Conservation (phyloP, 768 basidiomycete species). For the Boletus rubropictus region DNA sequence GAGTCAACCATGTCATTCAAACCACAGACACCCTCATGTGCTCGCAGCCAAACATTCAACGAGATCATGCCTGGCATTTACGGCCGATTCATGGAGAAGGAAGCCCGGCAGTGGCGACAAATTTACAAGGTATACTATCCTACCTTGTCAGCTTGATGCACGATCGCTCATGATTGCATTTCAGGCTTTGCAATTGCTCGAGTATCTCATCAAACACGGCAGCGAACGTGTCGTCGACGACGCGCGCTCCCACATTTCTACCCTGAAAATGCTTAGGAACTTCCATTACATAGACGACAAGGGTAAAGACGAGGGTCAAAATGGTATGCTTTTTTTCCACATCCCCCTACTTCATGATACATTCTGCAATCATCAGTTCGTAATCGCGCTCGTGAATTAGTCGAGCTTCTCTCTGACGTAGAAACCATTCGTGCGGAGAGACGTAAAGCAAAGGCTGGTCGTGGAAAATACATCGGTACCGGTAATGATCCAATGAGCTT, state of each 20-base stretch:
- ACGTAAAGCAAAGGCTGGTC: conserved; percentile 87
- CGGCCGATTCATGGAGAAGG: conserved; percentile 94
- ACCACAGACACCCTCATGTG: conserved; percentile 6
- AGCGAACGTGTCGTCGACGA: conserved; percentile 98
- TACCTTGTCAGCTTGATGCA: neutral
- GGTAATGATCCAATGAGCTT: conserved; percentile 80
- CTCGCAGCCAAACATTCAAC: conserved; percentile 87
- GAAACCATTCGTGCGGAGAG: conserved; percentile 86
- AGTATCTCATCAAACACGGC: conserved; percentile 95
- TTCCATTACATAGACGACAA: conserved; percentile 99
- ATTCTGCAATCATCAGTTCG: conserved; percentile 56
- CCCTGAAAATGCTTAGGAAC: conserved; percentile 94
- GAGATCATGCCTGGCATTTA: conserved; percentile 99
- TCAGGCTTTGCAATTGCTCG: conserved; percentile 86
- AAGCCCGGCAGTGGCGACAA: conserved; percentile 96
- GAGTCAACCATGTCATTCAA: conserved; percentile 28
- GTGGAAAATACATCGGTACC: conserved; percentile 81
- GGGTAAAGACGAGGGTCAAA: conserved; percentile 96
- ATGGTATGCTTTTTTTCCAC: conserved; percentile 52
- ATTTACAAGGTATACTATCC: conserved; percentile 78
- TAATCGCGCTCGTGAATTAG: conserved; percentile 88
- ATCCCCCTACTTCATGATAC: neutral
- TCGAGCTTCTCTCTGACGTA: conserved; percentile 86
- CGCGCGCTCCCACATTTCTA: conserved; percentile 88
- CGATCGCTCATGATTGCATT: neutral